Conservation (phyloP, 2,329 filamentous ascomycete genomes). For the Calonectria pteridis region DNA sequence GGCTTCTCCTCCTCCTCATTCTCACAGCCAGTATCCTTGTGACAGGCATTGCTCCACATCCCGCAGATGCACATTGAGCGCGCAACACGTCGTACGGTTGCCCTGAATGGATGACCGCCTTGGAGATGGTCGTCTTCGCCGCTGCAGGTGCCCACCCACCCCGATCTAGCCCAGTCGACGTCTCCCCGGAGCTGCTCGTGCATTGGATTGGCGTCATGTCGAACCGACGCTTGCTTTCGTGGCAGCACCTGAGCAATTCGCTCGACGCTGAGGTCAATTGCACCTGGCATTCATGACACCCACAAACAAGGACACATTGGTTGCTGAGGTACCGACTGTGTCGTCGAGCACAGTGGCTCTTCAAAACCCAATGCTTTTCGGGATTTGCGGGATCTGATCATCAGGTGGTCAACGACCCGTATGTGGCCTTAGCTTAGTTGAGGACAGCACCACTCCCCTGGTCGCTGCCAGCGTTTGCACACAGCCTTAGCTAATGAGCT, state of each 20-base stretch:
- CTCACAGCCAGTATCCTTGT: constrained; percentile 35
- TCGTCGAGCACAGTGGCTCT: constrained; percentile 33
- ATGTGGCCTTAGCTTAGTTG: constrained; percentile 40
- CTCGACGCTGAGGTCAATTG: constrained; percentile 29
- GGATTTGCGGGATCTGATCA: constrained; percentile 40
- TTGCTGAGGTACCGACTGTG: constrained; percentile 31
- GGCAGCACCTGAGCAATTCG: constrained; percentile 52
- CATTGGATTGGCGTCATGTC: constrained; percentile 44
- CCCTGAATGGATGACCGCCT: constrained; percentile 35
- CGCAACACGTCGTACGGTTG: constrained; percentile 44
- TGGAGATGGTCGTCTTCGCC: constrained; percentile 26
- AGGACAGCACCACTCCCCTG: constrained; percentile 33
- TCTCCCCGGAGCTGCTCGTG: constrained; percentile 37
- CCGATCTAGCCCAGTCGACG: constrained; percentile 43
- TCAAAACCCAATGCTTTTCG: constrained; percentile 30
- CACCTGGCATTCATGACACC: constrained; percentile 37
- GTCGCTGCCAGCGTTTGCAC: constrained; percentile 43
- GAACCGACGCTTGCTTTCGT: constrained; percentile 52
- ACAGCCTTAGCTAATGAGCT: constrained; percentile 44
- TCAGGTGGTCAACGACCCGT: constrained; percentile 41
- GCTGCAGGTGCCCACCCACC: constrained; percentile 48
- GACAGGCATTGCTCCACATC: constrained; percentile 41
- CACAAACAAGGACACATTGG: constrained; percentile 29
- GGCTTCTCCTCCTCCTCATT: constrained; percentile 24
- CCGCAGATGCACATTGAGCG: constrained; percentile 40